Conservation (phyloP, 2,329 filamentous ascomycete genomes). For the Pseudodiploospora longispora region DNA sequence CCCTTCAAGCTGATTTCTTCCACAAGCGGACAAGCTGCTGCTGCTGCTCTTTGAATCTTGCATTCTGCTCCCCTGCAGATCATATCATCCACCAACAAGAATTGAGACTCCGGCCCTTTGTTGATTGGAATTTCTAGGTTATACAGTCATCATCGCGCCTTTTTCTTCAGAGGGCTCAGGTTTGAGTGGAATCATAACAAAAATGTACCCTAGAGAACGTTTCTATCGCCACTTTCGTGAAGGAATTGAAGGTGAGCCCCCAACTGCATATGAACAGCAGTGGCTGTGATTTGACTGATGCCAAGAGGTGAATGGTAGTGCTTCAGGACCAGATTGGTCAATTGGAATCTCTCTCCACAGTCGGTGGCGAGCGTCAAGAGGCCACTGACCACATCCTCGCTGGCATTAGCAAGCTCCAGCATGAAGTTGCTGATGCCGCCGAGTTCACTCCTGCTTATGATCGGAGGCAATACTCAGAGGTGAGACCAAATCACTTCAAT, state of each 20-base stretch:
- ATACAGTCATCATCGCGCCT: no score
- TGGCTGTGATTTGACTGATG: no score
- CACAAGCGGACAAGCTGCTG: no score
- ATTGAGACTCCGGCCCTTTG: no score
- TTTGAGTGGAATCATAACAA: background rate
- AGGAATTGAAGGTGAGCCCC: constrained; percentile 57
- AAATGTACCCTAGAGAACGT: constrained; percentile 54
- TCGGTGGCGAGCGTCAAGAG: constrained; percentile 68
- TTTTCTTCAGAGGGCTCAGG: no score
- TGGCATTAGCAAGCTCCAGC: constrained; percentile 71
- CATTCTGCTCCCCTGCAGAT: no score
- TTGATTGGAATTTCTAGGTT: no score
- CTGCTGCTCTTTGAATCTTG: no score
- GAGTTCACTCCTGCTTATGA: constrained; percentile 83
- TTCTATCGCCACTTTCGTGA: constrained; percentile 82
- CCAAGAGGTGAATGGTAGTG: constrained; percentile 35
- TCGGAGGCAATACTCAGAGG: constrained; percentile 75
- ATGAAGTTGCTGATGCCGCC: constrained; percentile 76
- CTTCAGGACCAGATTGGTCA: constrained; percentile 69
- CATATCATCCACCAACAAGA: no score
- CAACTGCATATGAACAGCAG: background rate
- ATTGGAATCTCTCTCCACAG: constrained; percentile 52
- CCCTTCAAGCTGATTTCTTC: no score
- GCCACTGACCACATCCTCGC: constrained; percentile 74
- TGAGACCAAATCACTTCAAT: constrained; percentile 24